These are phyloP conservation scores for Claviceps arundinis DNA, from an alignment of 2,329 filamentous ascomycete species.

Conservation along the genomic window DNA sequence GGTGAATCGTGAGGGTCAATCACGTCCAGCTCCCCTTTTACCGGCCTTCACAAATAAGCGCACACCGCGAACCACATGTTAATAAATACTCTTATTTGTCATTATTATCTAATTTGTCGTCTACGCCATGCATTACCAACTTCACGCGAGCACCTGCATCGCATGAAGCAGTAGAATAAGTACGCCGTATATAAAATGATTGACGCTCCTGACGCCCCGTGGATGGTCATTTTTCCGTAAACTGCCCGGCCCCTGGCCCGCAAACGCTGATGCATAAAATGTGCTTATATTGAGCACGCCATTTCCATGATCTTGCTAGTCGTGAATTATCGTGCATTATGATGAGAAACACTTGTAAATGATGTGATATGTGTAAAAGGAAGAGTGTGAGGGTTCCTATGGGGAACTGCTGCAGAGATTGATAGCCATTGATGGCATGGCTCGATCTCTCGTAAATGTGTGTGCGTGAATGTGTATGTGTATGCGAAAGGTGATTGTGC, in stretches of 20 bases:
- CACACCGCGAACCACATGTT: no score
- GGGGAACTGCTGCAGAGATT: no score
- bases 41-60: no score
- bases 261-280: neutral
- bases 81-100: no score
- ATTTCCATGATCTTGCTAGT: neutral
- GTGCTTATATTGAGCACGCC: neutral
- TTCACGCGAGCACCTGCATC: neutral
- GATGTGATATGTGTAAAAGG: neutral
- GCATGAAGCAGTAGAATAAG: neutral
- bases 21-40: no score
- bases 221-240: slow-evolving; percentile 1
- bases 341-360: neutral
- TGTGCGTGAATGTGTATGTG: no score
- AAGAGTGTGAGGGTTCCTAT: no score
- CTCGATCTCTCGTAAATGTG: no score
- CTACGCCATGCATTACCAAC: neutral
- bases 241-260: neutral
- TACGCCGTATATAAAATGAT: neutral
- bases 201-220: slow-evolving; percentile 2
- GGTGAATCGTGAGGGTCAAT: no score
- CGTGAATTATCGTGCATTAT: neutral
- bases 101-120: neutral
- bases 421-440: no score
- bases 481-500: no score